These are phyloP conservation scores for Beauveria sp. DNA, from an alignment of 2,329 filamentous ascomycete species.

Conservation along the genomic window DNA sequence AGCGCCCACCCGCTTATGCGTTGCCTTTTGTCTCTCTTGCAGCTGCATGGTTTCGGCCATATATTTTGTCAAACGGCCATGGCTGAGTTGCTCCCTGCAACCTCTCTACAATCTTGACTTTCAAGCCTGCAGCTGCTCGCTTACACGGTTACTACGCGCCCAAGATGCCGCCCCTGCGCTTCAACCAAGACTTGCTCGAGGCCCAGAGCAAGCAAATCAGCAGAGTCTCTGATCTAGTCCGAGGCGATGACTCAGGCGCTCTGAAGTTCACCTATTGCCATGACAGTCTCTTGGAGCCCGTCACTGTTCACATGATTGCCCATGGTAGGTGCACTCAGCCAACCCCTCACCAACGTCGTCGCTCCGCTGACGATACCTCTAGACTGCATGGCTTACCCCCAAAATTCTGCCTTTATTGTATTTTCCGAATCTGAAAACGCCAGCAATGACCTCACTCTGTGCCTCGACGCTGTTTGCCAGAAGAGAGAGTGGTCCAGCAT, in stretches of 20 bases:
- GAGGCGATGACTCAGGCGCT: neutral
- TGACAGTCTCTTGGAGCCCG: neutral
- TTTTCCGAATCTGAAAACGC: neutral
- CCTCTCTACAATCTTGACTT: neutral
- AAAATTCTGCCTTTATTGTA: neutral
- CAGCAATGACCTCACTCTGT: neutral
- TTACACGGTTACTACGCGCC: neutral
- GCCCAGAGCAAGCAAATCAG: neutral
- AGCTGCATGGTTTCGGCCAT: too few relatives aligned
- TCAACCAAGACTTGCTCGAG: neutral
- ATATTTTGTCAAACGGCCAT: neutral
- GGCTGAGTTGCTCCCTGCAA: neutral
- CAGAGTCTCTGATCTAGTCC: neutral
- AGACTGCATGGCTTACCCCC: constrained; percentile 4
- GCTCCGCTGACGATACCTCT: neutral
- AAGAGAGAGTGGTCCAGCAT: constrained; percentile 1
- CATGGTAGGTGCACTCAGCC: neutral
- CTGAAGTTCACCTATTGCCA: neutral
- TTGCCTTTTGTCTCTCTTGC: neutral
- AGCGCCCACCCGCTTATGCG: neutral
- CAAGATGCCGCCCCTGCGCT: neutral
- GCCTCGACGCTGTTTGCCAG: neutral
- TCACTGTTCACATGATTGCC: constrained; percentile 4
- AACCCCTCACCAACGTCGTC: neutral
- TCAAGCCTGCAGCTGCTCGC: neutral